Evolutionary conservation across 805 yeast species (phyloP), one percentile per base, ranked within the genome.

Genomic region (Jamesozyma lodderae): DNA sequence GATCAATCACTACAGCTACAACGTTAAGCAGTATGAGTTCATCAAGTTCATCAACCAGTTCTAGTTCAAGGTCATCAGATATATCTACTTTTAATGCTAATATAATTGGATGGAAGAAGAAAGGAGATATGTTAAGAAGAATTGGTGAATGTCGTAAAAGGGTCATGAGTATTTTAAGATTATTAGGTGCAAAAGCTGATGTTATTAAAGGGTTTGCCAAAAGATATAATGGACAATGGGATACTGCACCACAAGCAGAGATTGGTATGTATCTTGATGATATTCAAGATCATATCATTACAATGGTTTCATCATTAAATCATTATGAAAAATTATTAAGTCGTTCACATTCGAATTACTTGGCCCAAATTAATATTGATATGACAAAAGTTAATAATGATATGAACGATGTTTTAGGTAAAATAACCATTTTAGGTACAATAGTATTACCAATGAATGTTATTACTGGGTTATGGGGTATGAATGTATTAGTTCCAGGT

Each of bases 351-450:
- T 83, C 95, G 8, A 92, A 92, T 60, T 92, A 92, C 58, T 69
- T 90, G 52, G 98, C 98, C 1, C 97, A 90, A 57, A 83, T 92
- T 55, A 92, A 92, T 57, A 90, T 92, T 45, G 97, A 92, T 58
- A 92, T 90, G 97, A 92, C 96, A 8, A 80, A 80, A 57, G 96
- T 88, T 11, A 92, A 88, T 63, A 92, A 92, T 53, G 96, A 90
- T 51, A 90, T 94, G 76, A 92, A 92, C 59, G 97, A 92, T 57
- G 95, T 88, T 2, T 70, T 90, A 53, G 95, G 96, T 9, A 86
- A 88, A 57, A 85, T 90, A 40, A 85, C 97, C 3, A 80, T 88
- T 30, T 63, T 90, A 45, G 98, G 97, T 72, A 86, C 97, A 0
- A 85, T 92, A 40, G 96, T 92, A 16, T 66, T 92, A 41, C 98